These are phyloP conservation scores for Eucalyptus polyanthemos DNA, from an alignment of 345 rosid genomes.

Conservation along the genomic window DNA sequence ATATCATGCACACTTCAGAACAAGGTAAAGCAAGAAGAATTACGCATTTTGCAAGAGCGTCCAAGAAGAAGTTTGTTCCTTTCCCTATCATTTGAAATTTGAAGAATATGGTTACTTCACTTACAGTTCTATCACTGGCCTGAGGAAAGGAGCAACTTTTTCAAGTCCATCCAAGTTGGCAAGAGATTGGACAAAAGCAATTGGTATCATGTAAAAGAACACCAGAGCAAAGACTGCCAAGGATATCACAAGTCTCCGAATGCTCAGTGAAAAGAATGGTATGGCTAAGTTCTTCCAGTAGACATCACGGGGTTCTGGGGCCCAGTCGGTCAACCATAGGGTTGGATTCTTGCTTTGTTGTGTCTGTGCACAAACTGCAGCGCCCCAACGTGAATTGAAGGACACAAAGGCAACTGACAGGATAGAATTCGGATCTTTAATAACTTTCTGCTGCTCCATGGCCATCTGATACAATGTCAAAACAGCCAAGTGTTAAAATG, in stretches of 20 bases:
- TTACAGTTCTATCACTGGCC: conserved; percentile 89
- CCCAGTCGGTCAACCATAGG: conserved; percentile 84
- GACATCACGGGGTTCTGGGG: conserved; percentile 95
- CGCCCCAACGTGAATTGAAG: conserved; percentile 93
- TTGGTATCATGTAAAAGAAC: conserved; percentile 98
- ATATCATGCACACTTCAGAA: background rate
- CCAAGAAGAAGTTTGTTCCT: background rate
- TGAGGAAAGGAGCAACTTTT: conserved; percentile 87
- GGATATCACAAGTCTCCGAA: conserved; percentile 66
- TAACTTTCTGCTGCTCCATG: conserved; percentile 56
- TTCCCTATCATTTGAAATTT: background rate
- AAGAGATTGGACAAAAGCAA: conserved; percentile 97
- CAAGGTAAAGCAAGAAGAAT: background rate
- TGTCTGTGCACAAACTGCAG: conserved; percentile 98
- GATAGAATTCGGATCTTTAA: conserved; percentile 54
- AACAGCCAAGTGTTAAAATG: background rate
- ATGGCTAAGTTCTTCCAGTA: conserved; percentile 92
- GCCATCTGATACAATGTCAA: conserved; percentile 45
- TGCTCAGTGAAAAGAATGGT: conserved; percentile 77
- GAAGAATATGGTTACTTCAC: conserved; percentile 1
- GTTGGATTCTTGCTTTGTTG: conserved; percentile 94
- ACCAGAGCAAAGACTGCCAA: conserved; percentile 69
- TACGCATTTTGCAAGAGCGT: background rate
- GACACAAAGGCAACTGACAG: conserved; percentile 88
- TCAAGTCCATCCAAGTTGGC: conserved; percentile 92